phyloP scores from a whole-genome alignment of 192 early-diverging fungal species.

The Ambispora gerdemannii region DNA sequence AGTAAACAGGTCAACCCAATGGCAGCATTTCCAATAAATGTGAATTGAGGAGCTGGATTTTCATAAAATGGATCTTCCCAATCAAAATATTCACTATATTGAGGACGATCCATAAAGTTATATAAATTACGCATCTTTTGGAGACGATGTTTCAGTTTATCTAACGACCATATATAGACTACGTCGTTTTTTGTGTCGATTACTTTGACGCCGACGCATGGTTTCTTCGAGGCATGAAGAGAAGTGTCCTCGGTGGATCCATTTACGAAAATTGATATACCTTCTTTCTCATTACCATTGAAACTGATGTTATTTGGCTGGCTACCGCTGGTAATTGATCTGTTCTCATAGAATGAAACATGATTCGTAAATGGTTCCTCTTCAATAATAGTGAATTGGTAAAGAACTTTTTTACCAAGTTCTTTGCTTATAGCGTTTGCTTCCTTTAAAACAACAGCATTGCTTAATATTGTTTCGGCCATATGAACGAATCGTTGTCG shows the following conservation, averaged over 20 bases:
- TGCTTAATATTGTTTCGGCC: constrained; percentile 64
- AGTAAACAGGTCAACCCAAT: constrained; percentile 43
- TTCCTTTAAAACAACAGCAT: constrained; percentile 76
- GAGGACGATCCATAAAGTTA: constrained; percentile 54
- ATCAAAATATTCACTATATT: constrained; percentile 54
- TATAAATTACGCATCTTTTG: constrained; percentile 69
- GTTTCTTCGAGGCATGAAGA: constrained; percentile 43
- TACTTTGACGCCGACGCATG: constrained; percentile 53
- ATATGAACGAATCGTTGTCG: constrained; percentile 56
- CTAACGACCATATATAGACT: constrained; percentile 64
- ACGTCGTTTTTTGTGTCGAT: constrained; percentile 54
- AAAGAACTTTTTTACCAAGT: constrained; percentile 74
- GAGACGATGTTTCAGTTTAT: constrained; percentile 53
- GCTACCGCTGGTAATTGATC: constrained; percentile 44
- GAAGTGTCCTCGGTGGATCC: constrained; percentile 49
- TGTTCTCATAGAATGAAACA: constrained; percentile 51
- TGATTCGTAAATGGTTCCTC: constrained; percentile 52
- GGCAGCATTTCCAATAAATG: constrained; percentile 52
- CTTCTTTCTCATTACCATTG: too few species aligned
- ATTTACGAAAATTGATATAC: too few species aligned
- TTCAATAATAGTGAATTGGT: constrained; percentile 78
- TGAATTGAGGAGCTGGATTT: constrained; percentile 48
- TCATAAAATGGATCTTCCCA: constrained; percentile 62
- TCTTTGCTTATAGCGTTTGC: constrained; percentile 88
- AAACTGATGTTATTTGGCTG: constrained; percentile 50